Percentiles rank a stretch among this genome's conserved stretches.
Conservation (phyloP, 2,329 filamentous ascomycete species). For the Sphaerulina musiva region DNA sequence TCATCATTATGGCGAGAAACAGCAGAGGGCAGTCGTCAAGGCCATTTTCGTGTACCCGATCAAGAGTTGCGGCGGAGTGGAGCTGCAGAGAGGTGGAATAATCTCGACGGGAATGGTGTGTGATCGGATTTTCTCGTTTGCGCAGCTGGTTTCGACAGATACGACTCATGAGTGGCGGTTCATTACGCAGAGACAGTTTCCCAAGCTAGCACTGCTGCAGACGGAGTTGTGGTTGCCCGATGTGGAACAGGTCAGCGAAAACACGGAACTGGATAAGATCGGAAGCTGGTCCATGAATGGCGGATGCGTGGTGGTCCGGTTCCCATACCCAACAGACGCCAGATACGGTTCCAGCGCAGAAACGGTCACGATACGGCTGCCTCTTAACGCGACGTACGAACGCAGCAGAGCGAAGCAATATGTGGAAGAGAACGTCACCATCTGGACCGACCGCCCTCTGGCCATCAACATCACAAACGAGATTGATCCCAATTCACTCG, state of each 20-base stretch:
- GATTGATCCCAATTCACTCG: constrained; percentile 50
- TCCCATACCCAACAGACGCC: constrained; percentile 47
- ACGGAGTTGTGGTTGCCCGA: constrained; percentile 66
- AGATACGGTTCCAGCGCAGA: constrained; percentile 34
- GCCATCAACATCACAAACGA: constrained; percentile 43
- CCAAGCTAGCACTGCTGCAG: constrained; percentile 63
- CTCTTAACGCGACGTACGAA: constrained; percentile 53
- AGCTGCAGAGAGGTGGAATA: constrained; percentile 35
- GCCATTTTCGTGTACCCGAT: constrained; percentile 45
- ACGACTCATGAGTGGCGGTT: constrained; percentile 57
- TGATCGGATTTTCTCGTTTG: constrained; percentile 53
- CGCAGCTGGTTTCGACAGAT: constrained; percentile 48
- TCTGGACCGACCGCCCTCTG: constrained; percentile 56
- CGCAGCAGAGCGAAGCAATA: constrained; percentile 57
- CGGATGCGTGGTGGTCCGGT: constrained; percentile 60
- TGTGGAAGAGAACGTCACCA: constrained; percentile 52
- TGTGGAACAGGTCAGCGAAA: constrained; percentile 11
- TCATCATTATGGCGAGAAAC: constrained; percentile 12
- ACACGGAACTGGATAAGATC: constrained; percentile 23
- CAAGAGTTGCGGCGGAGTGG: constrained; percentile 41
- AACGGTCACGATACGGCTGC: constrained; percentile 56
- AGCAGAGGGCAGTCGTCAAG: constrained; percentile 15
- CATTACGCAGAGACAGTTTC: constrained; percentile 62
- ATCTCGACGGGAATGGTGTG: constrained; percentile 42
- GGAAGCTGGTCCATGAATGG: constrained; percentile 48